phyloP scores from a whole-genome alignment of 768 basidiomycete species.

The Paxillus ammoniavirescens region DNA sequence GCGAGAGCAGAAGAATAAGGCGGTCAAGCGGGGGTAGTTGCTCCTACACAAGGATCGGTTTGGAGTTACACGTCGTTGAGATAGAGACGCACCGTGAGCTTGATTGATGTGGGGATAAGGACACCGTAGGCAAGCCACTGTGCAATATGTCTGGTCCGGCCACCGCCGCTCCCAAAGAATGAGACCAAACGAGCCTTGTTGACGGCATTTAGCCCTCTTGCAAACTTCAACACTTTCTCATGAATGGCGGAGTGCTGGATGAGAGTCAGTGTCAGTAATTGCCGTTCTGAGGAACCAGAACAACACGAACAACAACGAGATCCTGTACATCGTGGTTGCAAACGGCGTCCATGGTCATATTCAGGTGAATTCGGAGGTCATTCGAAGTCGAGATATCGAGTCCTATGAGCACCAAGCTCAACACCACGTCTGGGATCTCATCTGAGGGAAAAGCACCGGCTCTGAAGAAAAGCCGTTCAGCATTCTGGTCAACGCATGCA shows the following conservation, averaged over 20 bases:
- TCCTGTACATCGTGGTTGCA: slow-evolving; percentile 40
- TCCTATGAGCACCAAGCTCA: slow-evolving; percentile 52
- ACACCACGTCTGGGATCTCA: slow-evolving; percentile 49
- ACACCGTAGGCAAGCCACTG: slow-evolving; percentile 51
- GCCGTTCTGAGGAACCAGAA: not conserved
- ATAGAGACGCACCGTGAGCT: slow-evolving; percentile 14
- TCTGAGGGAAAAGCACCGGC: slow-evolving; percentile 32
- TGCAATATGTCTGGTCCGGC: slow-evolving; percentile 52
- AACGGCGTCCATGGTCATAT: slow-evolving; percentile 44
- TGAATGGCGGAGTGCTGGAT: slow-evolving; percentile 48
- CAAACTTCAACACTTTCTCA: slow-evolving; percentile 41
- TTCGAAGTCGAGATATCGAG: slow-evolving; percentile 50
- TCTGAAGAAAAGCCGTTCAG: slow-evolving; percentile 21
- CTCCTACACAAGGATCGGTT: slow-evolving; percentile 31
- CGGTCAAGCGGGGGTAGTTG: slow-evolving; percentile 50
- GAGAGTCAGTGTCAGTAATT: not conserved
- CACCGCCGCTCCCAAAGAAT: slow-evolving; percentile 50
- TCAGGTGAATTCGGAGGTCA: slow-evolving; percentile 47
- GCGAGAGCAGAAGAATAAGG: slow-evolving; percentile 49
- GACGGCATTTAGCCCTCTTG: slow-evolving; percentile 39
- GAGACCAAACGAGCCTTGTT: slow-evolving; percentile 53
- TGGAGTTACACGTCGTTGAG: not conserved
- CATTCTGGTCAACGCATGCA: not conserved
- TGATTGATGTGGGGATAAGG: slow-evolving; percentile 5
- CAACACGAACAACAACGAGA: slow-evolving; percentile 21